Percentiles rank a stretch among this genome's conserved stretches.
phyloP scores from a whole-genome alignment of 768 basidiomycete genomes.

The Russula brevipes region DNA sequence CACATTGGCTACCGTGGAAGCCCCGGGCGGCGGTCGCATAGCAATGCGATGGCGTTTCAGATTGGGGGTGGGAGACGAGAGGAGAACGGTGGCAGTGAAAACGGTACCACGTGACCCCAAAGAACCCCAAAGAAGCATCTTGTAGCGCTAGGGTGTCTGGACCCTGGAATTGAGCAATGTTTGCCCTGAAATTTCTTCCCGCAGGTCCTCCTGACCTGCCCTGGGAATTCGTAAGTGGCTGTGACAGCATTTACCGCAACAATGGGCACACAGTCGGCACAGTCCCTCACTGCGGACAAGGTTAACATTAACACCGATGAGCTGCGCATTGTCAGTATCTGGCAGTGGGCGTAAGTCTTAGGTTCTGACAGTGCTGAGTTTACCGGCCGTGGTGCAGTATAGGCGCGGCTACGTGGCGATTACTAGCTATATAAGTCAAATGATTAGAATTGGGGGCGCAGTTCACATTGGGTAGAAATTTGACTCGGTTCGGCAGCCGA shows the following conservation, averaged over 20 bases:
- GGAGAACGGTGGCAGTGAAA: not conserved
- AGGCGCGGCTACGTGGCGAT: constrained; percentile 4
- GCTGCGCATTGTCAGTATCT: not conserved
- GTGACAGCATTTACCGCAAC: too few relatives aligned
- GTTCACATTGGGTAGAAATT: not conserved
- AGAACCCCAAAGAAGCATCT: too few relatives aligned
- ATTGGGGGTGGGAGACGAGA: not conserved
- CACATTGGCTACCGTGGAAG: not conserved
- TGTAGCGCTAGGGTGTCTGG: not conserved
- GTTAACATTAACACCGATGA: not conserved
- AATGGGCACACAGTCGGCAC: too few relatives aligned
- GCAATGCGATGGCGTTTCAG: constrained; percentile 17
- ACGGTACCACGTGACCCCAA: constrained; percentile 1
- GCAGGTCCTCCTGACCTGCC: too few relatives aligned
- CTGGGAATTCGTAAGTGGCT: too few relatives aligned
- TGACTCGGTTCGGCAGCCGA: constrained; percentile 2
- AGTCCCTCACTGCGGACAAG: not conserved
- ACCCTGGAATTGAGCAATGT: not conserved
- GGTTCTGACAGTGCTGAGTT: too few relatives aligned
- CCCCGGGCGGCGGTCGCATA: constrained; percentile 13
- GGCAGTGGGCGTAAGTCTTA: not conserved
- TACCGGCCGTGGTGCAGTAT: too few relatives aligned
- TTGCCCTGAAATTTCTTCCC: constrained; percentile 4
- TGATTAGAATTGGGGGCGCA: not conserved
- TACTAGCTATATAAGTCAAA: not conserved